Evolutionary conservation across 2,329 filamentous ascomycete genomes (phyloP), one percentile per base, ranked within the genome.

Genomic region (Ophidiomyces ophidiicola): DNA sequence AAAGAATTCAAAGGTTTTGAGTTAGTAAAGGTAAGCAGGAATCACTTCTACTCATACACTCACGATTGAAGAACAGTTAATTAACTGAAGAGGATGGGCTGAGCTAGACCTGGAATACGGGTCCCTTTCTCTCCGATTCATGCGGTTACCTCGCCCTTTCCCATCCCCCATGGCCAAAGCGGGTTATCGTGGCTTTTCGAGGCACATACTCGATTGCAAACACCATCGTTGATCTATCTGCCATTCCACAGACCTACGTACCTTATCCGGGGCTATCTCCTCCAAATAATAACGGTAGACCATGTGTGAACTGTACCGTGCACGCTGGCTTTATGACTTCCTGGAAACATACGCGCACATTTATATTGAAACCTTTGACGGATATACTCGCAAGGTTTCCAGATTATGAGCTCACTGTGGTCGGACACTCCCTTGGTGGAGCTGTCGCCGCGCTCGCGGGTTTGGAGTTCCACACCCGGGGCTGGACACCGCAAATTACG

Each of bases 71-170:
- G 12, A 8, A 8, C 8, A 14, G 8, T 24, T 6, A 7, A 12
- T 14, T 7, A 28, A 19, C 18, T 36, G 24, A 23, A 30, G 36
- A 7, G 23, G n/a, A 14, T 36, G n/a, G 32, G 18, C 8, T 17
- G 11, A 15, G 20, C 3, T 52, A 73, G 58, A 83, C 86, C 7
- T 98, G 86, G 82, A 87, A 92, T 54, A 94, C 90, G 0, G 90
- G 90, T 0, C 70, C 80, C 7, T 67, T 94, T 20, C 69, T 94
- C 53, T 82, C 80, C 45, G 90, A 96, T 60, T 92, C 83, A 49
- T 94, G 86, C 59, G 90, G 90, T 44, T 98, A 93, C 61, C 78
- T 96, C 41, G 87, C 83, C 0, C 66, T 96, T n/a, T 87, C 90
- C 46, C 82, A 92, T 54, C 49, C 62, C 3, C 71, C 71, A 2